Evolutionary conservation across 208 protist genomes (phyloP), one percentile per base, ranked within the genome.

Genomic region (Crithidia thermophila): DNA sequence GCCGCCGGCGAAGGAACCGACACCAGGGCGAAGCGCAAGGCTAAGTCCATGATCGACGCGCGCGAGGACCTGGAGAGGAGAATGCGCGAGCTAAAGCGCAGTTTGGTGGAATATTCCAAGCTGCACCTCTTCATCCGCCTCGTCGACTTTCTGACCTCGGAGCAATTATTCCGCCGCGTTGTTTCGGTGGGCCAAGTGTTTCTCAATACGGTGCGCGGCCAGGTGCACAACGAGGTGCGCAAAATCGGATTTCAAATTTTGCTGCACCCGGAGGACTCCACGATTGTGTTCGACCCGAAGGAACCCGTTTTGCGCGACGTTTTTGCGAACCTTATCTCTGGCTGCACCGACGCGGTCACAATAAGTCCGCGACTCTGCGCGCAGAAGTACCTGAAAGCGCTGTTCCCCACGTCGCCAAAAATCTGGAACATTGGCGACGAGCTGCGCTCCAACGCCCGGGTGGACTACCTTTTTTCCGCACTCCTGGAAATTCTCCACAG

Each of bases 1-100:
- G 84, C 87, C 13, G 59, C 61, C 14, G 49, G 59, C 2, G 68
- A 81, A 23, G 61, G 61, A 16, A 33, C 64, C 0, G 66, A 69
- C 31, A 71, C 66, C n/a, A 77, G 81, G 20, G 72, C 69, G 18
- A 75, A 87, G 56, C 69, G 83, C 57, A 94, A 95, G 67, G 85
- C 82, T 28, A 97, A 97, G 50, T 97, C 91, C 1, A 98, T 98
- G 96, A 81, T 94, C 16, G 90, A 97, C n/a, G 86, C 90, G 10
- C 82, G 87, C 30, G 63, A 85, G 28, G 96, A 98, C 66, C 84
- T 96, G 63, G 72, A 88, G 64, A 64, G 88, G 55, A 37, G 81
- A 67, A 90, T 95, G 80, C 84, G 87, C 33, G 88, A 95, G 37
- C 75, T 98, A 27, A 98, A 98, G 64, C 79, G 90, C n/a, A 97